Evolutionary conservation across 1,139 yeast genomes (phyloP).

Genomic region (Saccharomyces pastorianus): DNA sequence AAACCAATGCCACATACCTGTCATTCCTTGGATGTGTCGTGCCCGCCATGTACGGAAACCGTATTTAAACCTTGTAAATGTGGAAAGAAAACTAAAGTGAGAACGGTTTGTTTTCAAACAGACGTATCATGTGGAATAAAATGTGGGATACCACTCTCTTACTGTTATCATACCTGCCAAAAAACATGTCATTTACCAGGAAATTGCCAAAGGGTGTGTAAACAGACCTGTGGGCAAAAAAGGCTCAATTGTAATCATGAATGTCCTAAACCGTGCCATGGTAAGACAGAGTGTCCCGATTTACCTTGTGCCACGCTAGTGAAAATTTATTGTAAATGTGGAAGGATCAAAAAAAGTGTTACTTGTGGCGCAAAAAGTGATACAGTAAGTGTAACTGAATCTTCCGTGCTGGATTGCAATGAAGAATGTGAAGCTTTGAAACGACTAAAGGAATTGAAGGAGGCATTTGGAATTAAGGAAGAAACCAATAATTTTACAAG

Average conservation of each 20-base stretch:
- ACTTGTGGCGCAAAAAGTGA: constrained; percentile 47
- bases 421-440: constrained; percentile 57
- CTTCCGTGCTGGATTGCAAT: constrained; percentile 42
- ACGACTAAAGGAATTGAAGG: constrained; percentile 55
- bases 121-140: constrained; percentile 63
- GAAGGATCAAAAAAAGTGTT: constrained; percentile 40
- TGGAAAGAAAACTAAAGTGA: constrained; percentile 46
- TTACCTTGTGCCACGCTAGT: constrained; percentile 47
- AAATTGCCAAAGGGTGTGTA: constrained; percentile 40
- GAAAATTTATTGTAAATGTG: constrained; percentile 54
- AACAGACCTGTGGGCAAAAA: constrained; percentile 45
- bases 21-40: constrained; percentile 52
- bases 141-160: constrained; percentile 49
- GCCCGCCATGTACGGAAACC: constrained; percentile 72
- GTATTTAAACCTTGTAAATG: constrained; percentile 65
- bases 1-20: constrained; percentile 64
- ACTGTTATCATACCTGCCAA: constrained; percentile 64
- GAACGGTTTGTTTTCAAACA: constrained; percentile 63
- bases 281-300: constrained; percentile 45
- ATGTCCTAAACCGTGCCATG: constrained; percentile 61
- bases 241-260: constrained; percentile 53
- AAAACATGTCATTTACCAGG: constrained; percentile 41
- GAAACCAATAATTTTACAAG: constrained; percentile 8
- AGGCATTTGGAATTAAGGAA: constrained; percentile 43
- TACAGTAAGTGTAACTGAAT: neutral